A percentile compares a stretch with the other conserved stretches of the same genome.
phyloP scores from a whole-genome alignment of 2,329 filamentous ascomycete species.

The Arachnomyces sp. region DNA sequence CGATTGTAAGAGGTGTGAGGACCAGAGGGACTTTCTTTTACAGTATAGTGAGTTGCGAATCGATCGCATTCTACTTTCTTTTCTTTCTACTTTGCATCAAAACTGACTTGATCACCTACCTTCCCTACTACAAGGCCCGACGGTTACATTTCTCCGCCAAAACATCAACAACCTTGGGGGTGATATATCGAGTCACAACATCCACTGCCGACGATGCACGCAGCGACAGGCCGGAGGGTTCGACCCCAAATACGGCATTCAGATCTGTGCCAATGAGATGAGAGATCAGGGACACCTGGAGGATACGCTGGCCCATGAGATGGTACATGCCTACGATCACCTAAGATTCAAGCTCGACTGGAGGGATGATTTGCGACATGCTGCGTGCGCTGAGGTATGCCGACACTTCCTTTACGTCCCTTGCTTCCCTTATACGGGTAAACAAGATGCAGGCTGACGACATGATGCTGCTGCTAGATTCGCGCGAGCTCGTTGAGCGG shows the following conservation, averaged over 20 bases:
- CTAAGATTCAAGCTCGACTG: conserved; percentile 85
- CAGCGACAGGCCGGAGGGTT: conserved; percentile 72
- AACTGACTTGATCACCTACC: too few species aligned
- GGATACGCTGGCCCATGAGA: conserved; percentile 91
- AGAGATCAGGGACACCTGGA: conserved; percentile 72
- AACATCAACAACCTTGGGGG: conserved; percentile 75
- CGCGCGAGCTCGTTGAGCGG: conserved; percentile 86
- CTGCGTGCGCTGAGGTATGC: conserved; percentile 82
- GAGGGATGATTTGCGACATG: conserved; percentile 70
- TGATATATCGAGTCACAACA: conserved; percentile 61
- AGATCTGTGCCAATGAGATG: conserved; percentile 89
- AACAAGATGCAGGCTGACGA: too few species aligned
- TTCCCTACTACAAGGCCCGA: too few species aligned
- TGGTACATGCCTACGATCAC: conserved; percentile 96
- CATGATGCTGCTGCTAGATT: conserved; percentile 54
- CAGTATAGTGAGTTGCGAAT: conserved; percentile 50
- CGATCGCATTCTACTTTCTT: too few species aligned
- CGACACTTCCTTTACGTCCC: conserved; percentile 2
- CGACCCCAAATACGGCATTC: conserved; percentile 73
- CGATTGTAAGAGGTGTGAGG: conserved; percentile 75
- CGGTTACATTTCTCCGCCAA: conserved; percentile 76
- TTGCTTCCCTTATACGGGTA: conserved; percentile 1
- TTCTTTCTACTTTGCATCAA: too few species aligned
- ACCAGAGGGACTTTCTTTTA: conserved; percentile 74
- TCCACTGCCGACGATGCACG: conserved; percentile 73